phyloP scores from a whole-genome alignment of 1,284 basidiomycete species.

The Violaceomyces palustris region DNA sequence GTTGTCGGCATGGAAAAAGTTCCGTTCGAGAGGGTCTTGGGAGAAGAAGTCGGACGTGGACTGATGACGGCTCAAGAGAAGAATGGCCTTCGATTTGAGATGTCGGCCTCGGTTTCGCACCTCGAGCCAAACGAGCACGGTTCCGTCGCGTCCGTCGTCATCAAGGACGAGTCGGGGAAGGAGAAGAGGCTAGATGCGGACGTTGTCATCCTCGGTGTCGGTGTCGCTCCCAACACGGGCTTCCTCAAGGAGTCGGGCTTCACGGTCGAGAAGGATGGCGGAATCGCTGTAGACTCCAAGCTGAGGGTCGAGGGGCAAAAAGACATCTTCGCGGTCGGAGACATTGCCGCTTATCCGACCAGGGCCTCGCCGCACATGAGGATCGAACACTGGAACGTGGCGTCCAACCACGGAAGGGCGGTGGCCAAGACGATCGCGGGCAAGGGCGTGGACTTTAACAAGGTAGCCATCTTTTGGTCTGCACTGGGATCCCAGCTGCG shows the following conservation, averaged over 20 bases:
- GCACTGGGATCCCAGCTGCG: slow-evolving; percentile 70
- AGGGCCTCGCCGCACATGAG: slow-evolving; percentile 58
- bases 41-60: slow-evolving; percentile 72
- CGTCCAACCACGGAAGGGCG: slow-evolving; percentile 76
- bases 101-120: slow-evolving; percentile 68
- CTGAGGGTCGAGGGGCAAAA: slow-evolving; percentile 63
- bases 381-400: slow-evolving; percentile 91
- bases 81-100: slow-evolving; percentile 73
- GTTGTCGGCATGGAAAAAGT: slow-evolving; percentile 79
- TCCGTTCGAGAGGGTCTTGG: slow-evolving; percentile 77
- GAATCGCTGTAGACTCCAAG: slow-evolving; percentile 74
- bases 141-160: slow-evolving; percentile 58
- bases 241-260: slow-evolving; percentile 66
- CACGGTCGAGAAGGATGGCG: slow-evolving; percentile 60
- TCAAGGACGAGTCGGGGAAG: slow-evolving; percentile 61
- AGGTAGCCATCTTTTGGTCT: slow-evolving; percentile 81
- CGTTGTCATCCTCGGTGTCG: slow-evolving; percentile 80
- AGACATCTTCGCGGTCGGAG: slow-evolving; percentile 79
- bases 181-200: slow-evolving; percentile 65
- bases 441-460: slow-evolving; percentile 58
- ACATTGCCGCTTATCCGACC: slow-evolving; percentile 79
- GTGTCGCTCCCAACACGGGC: slow-evolving; percentile 77
- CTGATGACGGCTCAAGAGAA: slow-evolving; percentile 65
- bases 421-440: slow-evolving; percentile 62
- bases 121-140: slow-evolving; percentile 57